Evolutionary conservation across 2,329 filamentous ascomycete genomes (phyloP), one percentile per base, ranked within the genome.

Genomic region (Helicocarpus griseus): DNA sequence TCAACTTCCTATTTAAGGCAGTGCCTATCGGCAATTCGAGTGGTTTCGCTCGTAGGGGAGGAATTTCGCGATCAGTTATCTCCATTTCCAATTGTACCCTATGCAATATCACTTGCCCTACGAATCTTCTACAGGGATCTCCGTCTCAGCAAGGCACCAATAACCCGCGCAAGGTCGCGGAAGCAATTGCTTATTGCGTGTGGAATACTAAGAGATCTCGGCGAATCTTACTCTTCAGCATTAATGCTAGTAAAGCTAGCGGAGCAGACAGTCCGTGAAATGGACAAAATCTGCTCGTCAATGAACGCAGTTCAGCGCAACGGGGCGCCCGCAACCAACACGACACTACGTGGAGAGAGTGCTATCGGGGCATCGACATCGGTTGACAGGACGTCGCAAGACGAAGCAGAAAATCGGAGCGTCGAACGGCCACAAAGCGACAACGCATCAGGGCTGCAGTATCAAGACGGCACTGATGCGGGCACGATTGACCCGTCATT

Each of bases 71-170:
- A 74, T 31, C 72, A 68, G 29, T 56, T 71, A 2, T 60, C 61
- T 1, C 63, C 78, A 0, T 70, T 82, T 29, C 79, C 81, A 0
- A 77, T 83, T 53, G 72, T 84, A 0, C 80, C 81, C 0, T 84
- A 83, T 52, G 79, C 78, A 0, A 71, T 83, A 0, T 80, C 80
- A 0, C 71, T 85, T 0, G 77, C 81, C 0, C 70, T 85, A 1
- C 81, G 78, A 44, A 78, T 83, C 1, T 77, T 78, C 11, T 84
- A 83, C 56, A 75, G 79, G 41, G 82, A 83, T 60, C 81, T 83
- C 79, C 73, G 80, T 1, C 77, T 82, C 57, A 81, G 78, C 52
- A 74, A 75, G 11, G 66, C 82, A 0, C 75, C 79, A 1, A 77
- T 81, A 71, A 82, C 81, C 54, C 74, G 79, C 28, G 24, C 19